phyloP scores from a whole-genome alignment of 306 rosid species.

The Lupinus albus region DNA sequence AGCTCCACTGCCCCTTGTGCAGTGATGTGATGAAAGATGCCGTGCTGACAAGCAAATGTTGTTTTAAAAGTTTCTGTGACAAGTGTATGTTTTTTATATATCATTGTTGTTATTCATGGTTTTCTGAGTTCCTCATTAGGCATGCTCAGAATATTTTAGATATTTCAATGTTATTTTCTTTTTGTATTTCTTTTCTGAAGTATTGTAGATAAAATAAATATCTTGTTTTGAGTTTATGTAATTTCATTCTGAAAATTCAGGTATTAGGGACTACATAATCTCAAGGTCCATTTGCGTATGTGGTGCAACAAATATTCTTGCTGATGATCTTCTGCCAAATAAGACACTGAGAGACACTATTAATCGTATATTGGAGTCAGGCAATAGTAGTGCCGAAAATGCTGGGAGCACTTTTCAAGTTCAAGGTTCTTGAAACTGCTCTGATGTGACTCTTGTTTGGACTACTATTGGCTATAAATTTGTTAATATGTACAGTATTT shows the following conservation, averaged over 20 bases:
- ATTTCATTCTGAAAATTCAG: conserved; percentile 48
- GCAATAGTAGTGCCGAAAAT: conserved; percentile 95
- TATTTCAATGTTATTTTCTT: conserved; percentile 4
- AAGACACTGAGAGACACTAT: conserved; percentile 91
- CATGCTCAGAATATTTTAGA: neutral
- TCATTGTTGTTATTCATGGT: neutral
- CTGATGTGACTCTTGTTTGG: conserved; percentile 26
- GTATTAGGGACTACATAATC: conserved; percentile 80
- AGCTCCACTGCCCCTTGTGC: conserved; percentile 93
- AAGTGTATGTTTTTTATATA: conserved; percentile 62
- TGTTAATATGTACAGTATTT: neutral
- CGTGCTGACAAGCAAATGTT: conserved; percentile 96
- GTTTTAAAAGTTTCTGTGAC: conserved; percentile 94
- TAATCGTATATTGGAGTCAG: conserved; percentile 89
- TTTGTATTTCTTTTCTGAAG: conserved; percentile 17
- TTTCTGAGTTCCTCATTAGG: conserved; percentile 4
- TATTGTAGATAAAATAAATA: conserved; percentile 7
- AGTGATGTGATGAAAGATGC: conserved; percentile 98
- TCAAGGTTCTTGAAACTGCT: conserved; percentile 68
- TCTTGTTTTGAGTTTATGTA: conserved; percentile 8
- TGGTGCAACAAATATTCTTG: conserved; percentile 84
- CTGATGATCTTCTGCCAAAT: conserved; percentile 96
- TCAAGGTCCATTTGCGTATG: conserved; percentile 80
- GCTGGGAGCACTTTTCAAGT: conserved; percentile 84
- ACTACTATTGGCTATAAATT: conserved; percentile 4